Evolutionary conservation across 2,329 filamentous ascomycete species (phyloP).

Genomic region (Calonectria multiphialidica): DNA sequence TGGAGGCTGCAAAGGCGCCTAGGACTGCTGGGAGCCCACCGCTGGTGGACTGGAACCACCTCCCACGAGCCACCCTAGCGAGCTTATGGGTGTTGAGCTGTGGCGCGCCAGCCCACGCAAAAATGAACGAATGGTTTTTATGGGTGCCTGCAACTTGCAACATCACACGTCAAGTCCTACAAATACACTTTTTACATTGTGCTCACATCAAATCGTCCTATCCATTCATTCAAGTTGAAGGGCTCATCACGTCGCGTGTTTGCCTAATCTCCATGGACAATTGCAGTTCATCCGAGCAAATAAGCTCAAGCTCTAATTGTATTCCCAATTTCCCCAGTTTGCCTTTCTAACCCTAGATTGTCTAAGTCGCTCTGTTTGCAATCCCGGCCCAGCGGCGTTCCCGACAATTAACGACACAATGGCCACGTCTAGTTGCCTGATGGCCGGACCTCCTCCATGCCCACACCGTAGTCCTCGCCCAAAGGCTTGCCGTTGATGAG

Average conservation of each 20-base stretch:
- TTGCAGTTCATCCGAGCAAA: neutral
- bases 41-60: neutral
- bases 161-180: neutral
- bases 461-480: constrained; percentile 31
- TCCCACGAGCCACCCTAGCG: neutral
- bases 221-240: neutral
- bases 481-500: constrained; percentile 13
- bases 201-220: neutral
- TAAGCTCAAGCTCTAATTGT: constrained; percentile 11
- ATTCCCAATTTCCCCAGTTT: constrained; percentile 19
- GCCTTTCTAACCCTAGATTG: neutral
- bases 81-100: neutral
- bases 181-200: neutral
- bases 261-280: neutral
- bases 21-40: constrained; percentile 3
- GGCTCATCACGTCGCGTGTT: neutral
- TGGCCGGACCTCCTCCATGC: constrained; percentile 25
- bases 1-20: constrained; percentile 3
- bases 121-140: neutral
- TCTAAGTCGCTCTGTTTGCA: neutral
- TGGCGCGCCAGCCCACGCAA: neutral
- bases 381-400: neutral
- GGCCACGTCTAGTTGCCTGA: constrained; percentile 6
- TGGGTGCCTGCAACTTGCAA: neutral
- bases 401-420: neutral